Evolutionary conservation across 1,139 yeast species (phyloP).

Genomic region (Suhomyces maxii): DNA sequence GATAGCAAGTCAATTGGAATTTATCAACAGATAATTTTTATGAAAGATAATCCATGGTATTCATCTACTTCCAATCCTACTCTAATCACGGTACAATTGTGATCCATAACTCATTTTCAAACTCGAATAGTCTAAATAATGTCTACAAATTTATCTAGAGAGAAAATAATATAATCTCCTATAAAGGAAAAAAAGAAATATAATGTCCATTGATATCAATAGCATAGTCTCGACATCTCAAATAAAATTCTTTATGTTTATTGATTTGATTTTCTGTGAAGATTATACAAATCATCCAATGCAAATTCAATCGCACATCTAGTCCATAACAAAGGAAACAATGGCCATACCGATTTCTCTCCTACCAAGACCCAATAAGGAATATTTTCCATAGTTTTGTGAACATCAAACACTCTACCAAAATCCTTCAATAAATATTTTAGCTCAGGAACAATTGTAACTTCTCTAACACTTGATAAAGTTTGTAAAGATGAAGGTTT

Average conservation of each 20-base stretch:
- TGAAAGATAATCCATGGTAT: not conserved
- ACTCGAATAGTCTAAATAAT: too few species aligned
- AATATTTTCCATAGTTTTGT: slow-evolving; percentile 66
- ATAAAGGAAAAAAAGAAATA: not conserved
- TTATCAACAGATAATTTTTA: too few species aligned
- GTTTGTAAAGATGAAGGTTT: slow-evolving; percentile 68
- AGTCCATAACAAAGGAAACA: slow-evolving; percentile 80
- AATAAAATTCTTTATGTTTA: slow-evolving; percentile 5
- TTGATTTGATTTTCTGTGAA: slow-evolving; percentile 37
- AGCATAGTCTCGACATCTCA: not conserved
- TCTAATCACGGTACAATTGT: too few species aligned
- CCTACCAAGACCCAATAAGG: slow-evolving; percentile 92
- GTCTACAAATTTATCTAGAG: too few species aligned
- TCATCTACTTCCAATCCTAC: not conserved
- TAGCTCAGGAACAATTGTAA: slow-evolving; percentile 88
- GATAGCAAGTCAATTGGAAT: slow-evolving; percentile 20
- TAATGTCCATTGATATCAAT: too few species aligned
- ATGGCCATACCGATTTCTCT: slow-evolving; percentile 92
- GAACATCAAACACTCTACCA: slow-evolving; percentile 73
- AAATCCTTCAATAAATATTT: slow-evolving; percentile 67
- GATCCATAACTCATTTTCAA: too few species aligned
- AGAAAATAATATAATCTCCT: too few species aligned
- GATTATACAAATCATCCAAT: slow-evolving; percentile 69
- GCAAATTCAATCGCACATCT: slow-evolving; percentile 90
- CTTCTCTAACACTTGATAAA: slow-evolving; percentile 59